A percentile compares a stretch with the other conserved stretches of the same genome.
Conservation (phyloP, 2,329 filamentous ascomycete genomes). For the Penicillium sp. region DNA sequence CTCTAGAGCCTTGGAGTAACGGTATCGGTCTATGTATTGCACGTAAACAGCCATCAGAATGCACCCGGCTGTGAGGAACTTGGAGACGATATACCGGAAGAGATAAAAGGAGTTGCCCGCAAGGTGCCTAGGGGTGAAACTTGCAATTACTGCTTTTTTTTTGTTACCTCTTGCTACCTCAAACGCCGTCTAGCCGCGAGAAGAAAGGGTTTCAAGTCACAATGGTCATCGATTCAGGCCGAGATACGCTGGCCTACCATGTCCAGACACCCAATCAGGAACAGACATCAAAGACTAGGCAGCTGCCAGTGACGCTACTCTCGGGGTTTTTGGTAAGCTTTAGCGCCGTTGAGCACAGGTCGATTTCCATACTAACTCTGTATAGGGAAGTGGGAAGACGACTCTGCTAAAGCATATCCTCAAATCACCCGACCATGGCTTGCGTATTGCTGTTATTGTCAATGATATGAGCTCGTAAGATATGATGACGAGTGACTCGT, state of each 20-base stretch:
- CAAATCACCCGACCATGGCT: constrained; percentile 60
- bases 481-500: not conserved
- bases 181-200: no score
- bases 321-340: constrained; percentile 56
- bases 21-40: constrained; percentile 12
- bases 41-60: constrained; percentile 5
- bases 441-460: constrained; percentile 68
- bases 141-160: not conserved
- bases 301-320: constrained; percentile 58
- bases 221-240: constrained; percentile 26
- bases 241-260: constrained; percentile 14
- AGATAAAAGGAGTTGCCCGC: constrained; percentile 16
- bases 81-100: constrained; percentile 15
- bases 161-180: not conserved
- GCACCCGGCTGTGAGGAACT: constrained; percentile 22
- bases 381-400: constrained; percentile 66
- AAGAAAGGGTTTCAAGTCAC: no score
- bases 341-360: not conserved
- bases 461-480: constrained; percentile 64
- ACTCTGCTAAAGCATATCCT: constrained; percentile 68
- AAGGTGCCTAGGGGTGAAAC: constrained; percentile 12
- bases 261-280: constrained; percentile 23
- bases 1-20: constrained; percentile 10
- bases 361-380: not conserved
- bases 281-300: constrained; percentile 20